These are phyloP conservation scores for Phytophthora boehmeriae DNA, from an alignment of 352 stramenopile species.

Conservation along the genomic window DNA sequence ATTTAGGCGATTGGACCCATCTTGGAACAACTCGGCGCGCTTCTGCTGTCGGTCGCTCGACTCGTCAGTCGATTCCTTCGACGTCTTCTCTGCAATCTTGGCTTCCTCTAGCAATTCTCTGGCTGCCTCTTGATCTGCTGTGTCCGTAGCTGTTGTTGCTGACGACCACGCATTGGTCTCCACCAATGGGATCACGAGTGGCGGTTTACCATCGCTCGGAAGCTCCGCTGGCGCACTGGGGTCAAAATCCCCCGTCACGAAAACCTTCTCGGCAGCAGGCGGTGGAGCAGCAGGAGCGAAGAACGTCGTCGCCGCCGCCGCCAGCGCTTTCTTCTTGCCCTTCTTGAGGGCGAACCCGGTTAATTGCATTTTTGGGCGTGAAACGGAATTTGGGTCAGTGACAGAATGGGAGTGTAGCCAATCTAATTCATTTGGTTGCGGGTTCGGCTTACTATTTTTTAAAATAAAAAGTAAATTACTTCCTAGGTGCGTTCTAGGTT, in stretches of 20 bases:
- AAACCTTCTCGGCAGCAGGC: constrained; percentile 54
- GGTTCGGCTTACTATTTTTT: too few relatives aligned
- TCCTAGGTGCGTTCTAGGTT: too few relatives aligned
- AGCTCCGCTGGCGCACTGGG: constrained; percentile 37
- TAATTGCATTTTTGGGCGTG: constrained; percentile 67
- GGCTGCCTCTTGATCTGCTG: constrained; percentile 46
- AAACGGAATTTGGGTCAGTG: too few relatives aligned
- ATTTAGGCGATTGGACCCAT: constrained; percentile 21
- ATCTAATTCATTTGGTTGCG: too few relatives aligned
- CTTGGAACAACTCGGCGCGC: constrained; percentile 49
- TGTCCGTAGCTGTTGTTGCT: constrained; percentile 9
- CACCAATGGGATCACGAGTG: constrained; percentile 77
- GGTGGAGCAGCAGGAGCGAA: constrained; percentile 10
- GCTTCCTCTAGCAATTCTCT: constrained; percentile 47
- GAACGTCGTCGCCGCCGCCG: constrained; percentile 35
- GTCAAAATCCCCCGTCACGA: constrained; percentile 83
- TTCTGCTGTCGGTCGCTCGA: constrained; percentile 15
- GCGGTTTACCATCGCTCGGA: constrained; percentile 31
- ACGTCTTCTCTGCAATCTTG: constrained; percentile 14
- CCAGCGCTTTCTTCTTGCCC: constrained; percentile 47
- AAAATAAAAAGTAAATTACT: too few relatives aligned
- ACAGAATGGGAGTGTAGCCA: too few relatives aligned
- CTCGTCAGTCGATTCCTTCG: too few relatives aligned
- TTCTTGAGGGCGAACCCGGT: constrained; percentile 78
- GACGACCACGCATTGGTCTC: constrained; percentile 62